Evolutionary conservation across 2,329 filamentous ascomycete species (phyloP).

Genomic region (Ophiocordyceps camponoti-rufipedis): DNA sequence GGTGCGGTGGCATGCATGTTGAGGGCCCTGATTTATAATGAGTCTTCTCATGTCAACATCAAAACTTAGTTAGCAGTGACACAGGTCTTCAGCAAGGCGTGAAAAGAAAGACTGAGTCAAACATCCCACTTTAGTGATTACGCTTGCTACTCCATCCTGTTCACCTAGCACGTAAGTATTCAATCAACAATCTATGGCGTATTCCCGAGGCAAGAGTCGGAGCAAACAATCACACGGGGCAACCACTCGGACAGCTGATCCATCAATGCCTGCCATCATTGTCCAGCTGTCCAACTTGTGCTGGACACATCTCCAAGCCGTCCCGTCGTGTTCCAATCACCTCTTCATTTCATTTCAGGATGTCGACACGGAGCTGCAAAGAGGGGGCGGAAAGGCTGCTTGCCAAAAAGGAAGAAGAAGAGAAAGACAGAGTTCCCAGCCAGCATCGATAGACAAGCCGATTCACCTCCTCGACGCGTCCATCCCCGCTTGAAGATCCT

Average conservation of each 20-base stretch:
- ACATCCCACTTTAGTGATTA: no score
- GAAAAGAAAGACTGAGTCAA: not conserved
- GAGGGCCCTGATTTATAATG: not conserved
- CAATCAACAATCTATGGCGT: no score
- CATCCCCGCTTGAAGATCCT: slow-evolving; percentile 34
- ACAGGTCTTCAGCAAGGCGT: no score
- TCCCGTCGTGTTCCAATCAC: not conserved
- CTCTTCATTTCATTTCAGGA: not conserved
- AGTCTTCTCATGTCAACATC: not conserved
- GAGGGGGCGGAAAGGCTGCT: not conserved
- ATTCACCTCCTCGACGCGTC: slow-evolving; percentile 11
- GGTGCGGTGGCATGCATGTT: not conserved
- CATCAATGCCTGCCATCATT: not conserved
- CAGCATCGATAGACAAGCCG: no score
- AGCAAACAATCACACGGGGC: not conserved
- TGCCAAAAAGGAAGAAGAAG: not conserved
- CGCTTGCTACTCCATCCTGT: no score
- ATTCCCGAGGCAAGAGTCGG: no score
- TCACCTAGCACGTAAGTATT: no score
- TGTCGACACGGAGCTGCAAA: not conserved
- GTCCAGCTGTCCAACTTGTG: not conserved
- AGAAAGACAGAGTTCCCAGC: not conserved
- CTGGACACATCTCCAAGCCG: not conserved
- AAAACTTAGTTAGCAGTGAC: no score
- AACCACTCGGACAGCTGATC: not conserved